Evolutionary conservation across 2,329 filamentous ascomycete genomes (phyloP).

Genomic region (Fusarium sp.): DNA sequence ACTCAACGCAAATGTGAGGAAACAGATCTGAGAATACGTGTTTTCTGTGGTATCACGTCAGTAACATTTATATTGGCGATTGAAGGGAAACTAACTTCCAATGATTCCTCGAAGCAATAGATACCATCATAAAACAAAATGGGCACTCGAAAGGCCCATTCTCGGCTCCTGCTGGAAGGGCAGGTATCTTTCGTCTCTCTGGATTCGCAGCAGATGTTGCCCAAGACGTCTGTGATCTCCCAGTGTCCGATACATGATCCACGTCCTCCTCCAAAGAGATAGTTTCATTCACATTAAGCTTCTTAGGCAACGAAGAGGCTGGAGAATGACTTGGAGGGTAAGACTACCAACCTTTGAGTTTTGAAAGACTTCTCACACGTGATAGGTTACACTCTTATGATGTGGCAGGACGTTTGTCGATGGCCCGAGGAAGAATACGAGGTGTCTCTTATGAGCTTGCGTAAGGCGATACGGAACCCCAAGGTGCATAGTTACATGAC

Average conservation of each 20-base stretch:
- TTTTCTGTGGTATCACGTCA: accelerated
- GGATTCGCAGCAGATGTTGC: neutral
- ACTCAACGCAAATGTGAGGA: neutral
- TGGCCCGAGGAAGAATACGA: neutral
- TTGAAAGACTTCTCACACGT: accelerated
- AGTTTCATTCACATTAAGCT: accelerated
- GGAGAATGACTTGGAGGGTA: neutral
- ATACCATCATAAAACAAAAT: neutral
- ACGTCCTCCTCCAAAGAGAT: accelerated
- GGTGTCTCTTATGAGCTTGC: neutral
- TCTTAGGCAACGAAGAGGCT: neutral
- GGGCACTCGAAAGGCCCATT: constrained; percentile 7
- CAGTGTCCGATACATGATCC: neutral
- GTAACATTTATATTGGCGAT: accelerated
- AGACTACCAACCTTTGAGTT: accelerated
- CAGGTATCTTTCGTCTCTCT: accelerated
- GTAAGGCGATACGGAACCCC: neutral
- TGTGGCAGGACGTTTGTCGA: neutral
- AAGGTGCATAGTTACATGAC: neutral
- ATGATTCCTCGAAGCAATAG: accelerated
- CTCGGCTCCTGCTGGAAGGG: neutral
- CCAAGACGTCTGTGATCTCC: neutral
- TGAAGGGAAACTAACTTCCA: neutral
- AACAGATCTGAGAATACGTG: neutral
- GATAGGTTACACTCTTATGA: neutral